Evolutionary conservation across 2,329 filamentous ascomycete genomes (phyloP).

Genomic region (Rutstroemia sp.): DNA sequence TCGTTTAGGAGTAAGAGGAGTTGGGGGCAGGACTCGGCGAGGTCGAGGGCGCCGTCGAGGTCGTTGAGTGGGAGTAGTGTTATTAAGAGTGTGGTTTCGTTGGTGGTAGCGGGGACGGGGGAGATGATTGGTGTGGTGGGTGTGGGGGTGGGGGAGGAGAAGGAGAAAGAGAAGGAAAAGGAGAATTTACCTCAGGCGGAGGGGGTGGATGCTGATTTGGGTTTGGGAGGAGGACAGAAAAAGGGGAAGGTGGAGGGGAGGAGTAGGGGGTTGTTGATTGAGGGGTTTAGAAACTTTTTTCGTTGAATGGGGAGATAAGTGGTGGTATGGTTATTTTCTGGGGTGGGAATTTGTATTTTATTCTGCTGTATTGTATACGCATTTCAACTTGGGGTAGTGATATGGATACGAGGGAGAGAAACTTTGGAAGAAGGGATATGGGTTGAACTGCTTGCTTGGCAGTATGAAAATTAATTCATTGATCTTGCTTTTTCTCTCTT

Average conservation of each 20-base stretch:
- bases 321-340: not conserved
- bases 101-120: constrained; percentile 21
- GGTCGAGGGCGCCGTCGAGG: constrained; percentile 18
- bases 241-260: constrained; percentile 17
- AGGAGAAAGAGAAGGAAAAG: constrained; percentile 24
- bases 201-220: constrained; percentile 7
- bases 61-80: constrained; percentile 7
- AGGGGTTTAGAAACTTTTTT: constrained; percentile 26
- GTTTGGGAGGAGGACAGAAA: constrained; percentile 19
- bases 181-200: not conserved
- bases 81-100: constrained; percentile 23
- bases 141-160: constrained; percentile 17
- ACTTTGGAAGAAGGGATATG: too few species aligned
- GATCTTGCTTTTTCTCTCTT: too few species aligned
- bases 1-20: constrained; percentile 22
- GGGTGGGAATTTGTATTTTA: too few species aligned
- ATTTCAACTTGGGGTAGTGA: too few species aligned
- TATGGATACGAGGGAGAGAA: too few species aligned
- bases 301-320: constrained; percentile 14
- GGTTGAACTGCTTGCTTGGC: too few species aligned
- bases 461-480: too few species aligned
- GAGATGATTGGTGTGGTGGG: constrained; percentile 12
- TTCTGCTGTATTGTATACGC: too few species aligned
- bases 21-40: constrained; percentile 21
- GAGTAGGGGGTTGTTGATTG: constrained; percentile 19